These are phyloP conservation scores for Spirogloea muscicola DNA, from an alignment of 139 green algal species.

Conservation along the genomic window DNA sequence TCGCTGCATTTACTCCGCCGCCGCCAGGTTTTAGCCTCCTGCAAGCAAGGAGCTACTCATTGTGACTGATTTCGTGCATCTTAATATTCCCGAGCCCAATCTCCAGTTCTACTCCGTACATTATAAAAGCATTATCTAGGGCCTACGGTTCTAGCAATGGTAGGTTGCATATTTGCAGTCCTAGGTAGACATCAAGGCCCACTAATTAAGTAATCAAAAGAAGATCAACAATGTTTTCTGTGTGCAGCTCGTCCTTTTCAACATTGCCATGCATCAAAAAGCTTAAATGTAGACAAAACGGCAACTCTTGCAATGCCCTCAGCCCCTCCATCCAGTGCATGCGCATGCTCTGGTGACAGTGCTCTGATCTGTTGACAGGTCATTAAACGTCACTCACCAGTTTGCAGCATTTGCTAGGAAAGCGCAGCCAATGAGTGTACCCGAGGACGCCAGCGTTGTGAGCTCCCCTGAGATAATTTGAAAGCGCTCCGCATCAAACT, in stretches of 20 bases:
- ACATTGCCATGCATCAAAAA: too few relatives aligned
- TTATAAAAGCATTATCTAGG: not conserved
- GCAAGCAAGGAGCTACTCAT: not conserved
- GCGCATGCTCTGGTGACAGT: not conserved
- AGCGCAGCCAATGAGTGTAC: slow-evolving; percentile 18
- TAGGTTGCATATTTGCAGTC: not conserved
- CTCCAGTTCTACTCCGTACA: too few relatives aligned
- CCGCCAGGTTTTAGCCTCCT: slow-evolving; percentile 29
- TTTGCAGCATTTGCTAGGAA: slow-evolving; percentile 41
- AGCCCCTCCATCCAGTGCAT: not conserved
- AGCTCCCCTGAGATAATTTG: too few relatives aligned
- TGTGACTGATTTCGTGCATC: too few relatives aligned
- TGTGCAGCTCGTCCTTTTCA: too few relatives aligned
- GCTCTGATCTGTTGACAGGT: not conserved
- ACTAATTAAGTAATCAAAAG: too few relatives aligned
- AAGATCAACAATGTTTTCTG: too few relatives aligned
- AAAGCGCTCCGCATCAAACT: too few relatives aligned
- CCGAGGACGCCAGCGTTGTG: slow-evolving; percentile 21
- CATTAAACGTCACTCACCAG: slow-evolving; percentile 5
- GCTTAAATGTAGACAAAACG: too few relatives aligned
- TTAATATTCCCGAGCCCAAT: too few relatives aligned
- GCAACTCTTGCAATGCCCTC: not conserved
- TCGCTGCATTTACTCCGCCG: slow-evolving; percentile 44
- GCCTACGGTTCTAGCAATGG: slow-evolving; percentile 11
- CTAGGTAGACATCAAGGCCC: not conserved